Evolutionary conservation across 2,329 filamentous ascomycete species (phyloP).

Genomic region (Pseudogymnoascus verrucosus): DNA sequence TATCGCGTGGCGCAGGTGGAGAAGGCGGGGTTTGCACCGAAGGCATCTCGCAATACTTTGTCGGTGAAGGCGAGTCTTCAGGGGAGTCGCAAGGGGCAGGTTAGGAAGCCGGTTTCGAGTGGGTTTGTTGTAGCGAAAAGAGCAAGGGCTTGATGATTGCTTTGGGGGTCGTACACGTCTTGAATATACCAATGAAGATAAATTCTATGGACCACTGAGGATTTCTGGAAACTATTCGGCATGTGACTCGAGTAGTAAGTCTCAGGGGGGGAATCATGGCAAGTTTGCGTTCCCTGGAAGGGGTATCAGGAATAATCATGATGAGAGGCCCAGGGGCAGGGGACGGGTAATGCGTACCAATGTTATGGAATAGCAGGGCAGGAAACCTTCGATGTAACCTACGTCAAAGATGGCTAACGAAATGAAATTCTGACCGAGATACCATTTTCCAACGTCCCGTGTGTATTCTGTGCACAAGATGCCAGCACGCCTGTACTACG

Average conservation of each 20-base stretch:
- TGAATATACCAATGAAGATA: constrained; percentile 4
- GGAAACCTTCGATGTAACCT: background rate
- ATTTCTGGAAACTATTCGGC: background rate
- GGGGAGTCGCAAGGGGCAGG: constrained; percentile 1
- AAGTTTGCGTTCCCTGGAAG: background rate
- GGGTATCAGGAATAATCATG: background rate
- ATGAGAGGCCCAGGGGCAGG: background rate
- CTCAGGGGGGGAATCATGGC: background rate
- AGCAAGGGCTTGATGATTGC: background rate
- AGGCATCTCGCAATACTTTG: constrained; percentile 19
- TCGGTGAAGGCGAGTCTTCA: constrained; percentile 19
- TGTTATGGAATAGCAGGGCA: background rate
- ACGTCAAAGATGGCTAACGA: background rate
- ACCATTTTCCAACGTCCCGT: background rate
- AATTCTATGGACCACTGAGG: background rate
- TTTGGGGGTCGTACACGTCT: background rate
- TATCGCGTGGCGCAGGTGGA: constrained; percentile 21
- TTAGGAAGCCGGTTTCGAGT: background rate
- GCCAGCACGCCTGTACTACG: background rate
- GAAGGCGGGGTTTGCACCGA: constrained; percentile 22
- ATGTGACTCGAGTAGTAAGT: background rate
- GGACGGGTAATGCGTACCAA: background rate
- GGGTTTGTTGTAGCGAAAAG: background rate
- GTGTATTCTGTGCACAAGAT: background rate
- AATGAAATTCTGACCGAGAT: background rate